Conservation (phyloP, 352 stramenopile genomes). For the Thalassiosira delicatula region DNA sequence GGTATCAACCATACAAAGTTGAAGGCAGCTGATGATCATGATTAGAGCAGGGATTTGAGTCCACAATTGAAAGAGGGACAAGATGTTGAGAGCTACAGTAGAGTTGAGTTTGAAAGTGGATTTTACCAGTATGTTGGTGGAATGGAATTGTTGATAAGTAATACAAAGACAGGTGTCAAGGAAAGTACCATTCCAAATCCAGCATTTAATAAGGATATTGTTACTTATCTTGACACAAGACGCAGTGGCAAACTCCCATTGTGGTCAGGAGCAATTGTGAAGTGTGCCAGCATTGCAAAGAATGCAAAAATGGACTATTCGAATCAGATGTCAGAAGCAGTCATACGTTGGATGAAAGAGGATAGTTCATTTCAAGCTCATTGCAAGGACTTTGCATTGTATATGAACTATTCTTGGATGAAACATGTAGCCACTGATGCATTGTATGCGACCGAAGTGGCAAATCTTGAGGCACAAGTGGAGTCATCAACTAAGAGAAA, state of each 20-base stretch:
- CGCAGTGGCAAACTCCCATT: not conserved
- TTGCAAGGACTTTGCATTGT: not conserved
- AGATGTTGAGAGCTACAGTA: not conserved
- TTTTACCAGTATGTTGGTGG: not conserved
- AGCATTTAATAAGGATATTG: not conserved
- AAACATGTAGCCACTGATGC: not conserved
- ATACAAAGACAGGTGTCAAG: not conserved
- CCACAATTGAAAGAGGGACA: no score
- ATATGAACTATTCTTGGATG: not conserved
- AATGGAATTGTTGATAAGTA: not conserved
- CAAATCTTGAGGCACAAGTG: no score
- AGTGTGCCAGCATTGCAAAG: not conserved
- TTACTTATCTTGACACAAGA: not conserved
- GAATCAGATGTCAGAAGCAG: not conserved
- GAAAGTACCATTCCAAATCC: not conserved
- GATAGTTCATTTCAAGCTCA: not conserved
- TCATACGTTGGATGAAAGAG: not conserved
- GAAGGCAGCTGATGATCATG: no score
- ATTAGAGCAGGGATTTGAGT: no score
- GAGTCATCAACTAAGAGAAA: no score
- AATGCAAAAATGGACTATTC: not conserved
- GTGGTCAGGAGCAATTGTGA: not conserved
- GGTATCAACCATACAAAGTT: no score
- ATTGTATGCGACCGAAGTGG: no score
- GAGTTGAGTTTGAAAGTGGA: not conserved